A percentile compares a stretch with the other conserved stretches of the same genome.
Conservation (phyloP, 83 land plant species). For the Thuja plicata region DNA sequence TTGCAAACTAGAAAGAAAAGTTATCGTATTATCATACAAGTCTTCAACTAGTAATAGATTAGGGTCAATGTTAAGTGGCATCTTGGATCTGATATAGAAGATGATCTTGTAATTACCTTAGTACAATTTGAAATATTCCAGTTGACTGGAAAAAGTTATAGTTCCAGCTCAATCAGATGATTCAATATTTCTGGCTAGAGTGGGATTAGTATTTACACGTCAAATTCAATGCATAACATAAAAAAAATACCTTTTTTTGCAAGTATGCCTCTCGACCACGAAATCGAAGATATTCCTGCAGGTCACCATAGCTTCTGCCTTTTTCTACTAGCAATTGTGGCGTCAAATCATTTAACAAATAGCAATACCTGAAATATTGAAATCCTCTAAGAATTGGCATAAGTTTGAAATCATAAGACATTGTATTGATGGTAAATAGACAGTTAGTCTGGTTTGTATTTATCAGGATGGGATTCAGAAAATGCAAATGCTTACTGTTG, state of each 20-base stretch:
- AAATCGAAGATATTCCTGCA: slow-evolving; percentile 73
- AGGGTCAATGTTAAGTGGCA: neutral
- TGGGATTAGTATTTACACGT: neutral
- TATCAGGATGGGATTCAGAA: neutral
- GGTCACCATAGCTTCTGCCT: slow-evolving; percentile 57
- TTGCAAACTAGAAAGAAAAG: no score
- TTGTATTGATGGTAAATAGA: neutral
- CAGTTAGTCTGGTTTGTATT: neutral
- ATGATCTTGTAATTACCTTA: neutral
- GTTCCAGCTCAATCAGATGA: neutral
- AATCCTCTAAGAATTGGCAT: neutral
- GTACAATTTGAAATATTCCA: neutral
- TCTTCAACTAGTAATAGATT: neutral
- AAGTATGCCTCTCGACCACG: slow-evolving; percentile 94
- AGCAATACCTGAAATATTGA: slow-evolving; percentile 81
- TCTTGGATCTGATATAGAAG: neutral
- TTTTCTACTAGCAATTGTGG: slow-evolving; percentile 59
- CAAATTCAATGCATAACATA: neutral
- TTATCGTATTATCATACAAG: neutral
- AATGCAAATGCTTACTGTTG: slow-evolving; percentile 71
- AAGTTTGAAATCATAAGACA: neutral
- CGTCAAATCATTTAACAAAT: slow-evolving; percentile 86
- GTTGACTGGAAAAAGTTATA: neutral
- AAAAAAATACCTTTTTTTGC: slow-evolving; percentile 68
- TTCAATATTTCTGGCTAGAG: neutral